Evolutionary conservation across 495 filamentous ascomycete genomes (phyloP), one percentile per base, ranked within the genome.

Genomic region (Sphaerosporella brunnea): DNA sequence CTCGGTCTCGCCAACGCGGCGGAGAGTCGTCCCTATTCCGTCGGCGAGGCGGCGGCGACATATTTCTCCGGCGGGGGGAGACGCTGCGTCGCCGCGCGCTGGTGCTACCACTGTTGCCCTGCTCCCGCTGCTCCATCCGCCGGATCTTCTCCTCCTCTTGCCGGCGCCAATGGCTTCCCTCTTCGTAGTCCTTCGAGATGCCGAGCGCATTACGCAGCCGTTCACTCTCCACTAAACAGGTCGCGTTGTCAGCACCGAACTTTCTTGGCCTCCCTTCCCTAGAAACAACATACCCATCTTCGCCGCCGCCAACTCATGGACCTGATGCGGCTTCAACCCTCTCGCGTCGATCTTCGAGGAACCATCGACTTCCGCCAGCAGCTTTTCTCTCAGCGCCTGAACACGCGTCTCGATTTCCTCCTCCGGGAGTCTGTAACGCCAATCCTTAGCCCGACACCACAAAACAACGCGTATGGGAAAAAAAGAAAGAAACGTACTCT

Each of bases 261-360:
- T 53, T 21, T 46, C 35, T n/a, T n/a, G n/a, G n/a, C n/a, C n/a
- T n/a, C n/a, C 35, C 19, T 8, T 25, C 30, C 28, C 2, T 23
- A 23, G 38, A 20, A 16, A 40, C 9, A 35, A 50, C 55, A 35
- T 44, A 59, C 53, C 51, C 59, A 93, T 87, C 75, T 99, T 99
- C 45, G 87, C 88, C 61, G 86, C 79, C 20, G 90, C 90, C 55
- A 93, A 65, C 65, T 96, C 88, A 73, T 99, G 90, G 20, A 96
- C 87, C 64, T 94, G 84, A 67, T 96, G 85, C 49, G 74, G 68
- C 66, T 95, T 99, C 37, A 94, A 66, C 15, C 18, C 35, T 39
- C 45, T 23, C n/a, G 52, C 62, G 25, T 62, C 64, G 23, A 53
- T 53, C 5, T 44, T 47, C 18, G 42, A 48, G 19, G 23, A 21